Base-by-base conservation (phyloP, 192 early-diverging fungal genomes). In the Backusella tuberculispora region DNA sequence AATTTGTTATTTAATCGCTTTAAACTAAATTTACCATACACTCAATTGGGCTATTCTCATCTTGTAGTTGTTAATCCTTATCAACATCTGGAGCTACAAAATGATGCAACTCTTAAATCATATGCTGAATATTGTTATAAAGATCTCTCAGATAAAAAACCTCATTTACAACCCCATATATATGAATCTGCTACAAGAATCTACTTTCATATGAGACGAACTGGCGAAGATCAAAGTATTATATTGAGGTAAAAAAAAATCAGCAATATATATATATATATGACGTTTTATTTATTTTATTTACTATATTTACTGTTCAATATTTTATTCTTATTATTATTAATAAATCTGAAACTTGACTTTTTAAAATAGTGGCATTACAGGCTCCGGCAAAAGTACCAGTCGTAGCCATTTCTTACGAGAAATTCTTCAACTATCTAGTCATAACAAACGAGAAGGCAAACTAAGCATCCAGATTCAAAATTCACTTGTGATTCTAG, bases 351-450 rank as follows among this genome's bases (percentile, higher is more conserved):
- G 41, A 44, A 71, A 53, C 66, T 29, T 69, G 6, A 21, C 17
- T 46, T 14, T 34, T 46, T 44, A 47, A 38, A 34, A 24, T 34
- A 95, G 94, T 71, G 97, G 97, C 43, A 89, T 95, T 66, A 88
- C 88, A 43, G 97, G 95, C 6, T 91, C 91, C 41, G 96, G 97
- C 47, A 98, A 98, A 73, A 87, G 94, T 1, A 88, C 89, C 34
- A 84, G 89, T 2, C 86, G 88, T 19, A 81, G 81, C 4, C 91
- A 94, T 71, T 79, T 97, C 41, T 78, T 89, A 8, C 79, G 90
- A 70, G 89, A 94, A 74, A 86, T 98, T 26, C 88, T 90, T 71
- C 85, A 90, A 26, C 82, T 97, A 21, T 88, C 91, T 43, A 90
- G 89, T 21, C 85, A 93, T 63, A 85, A 88, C 17, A 90, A 91